Percentiles rank a stretch among this genome's conserved stretches.
Conservation (phyloP, 1,139 yeast genomes). For the Taphrina populina region DNA sequence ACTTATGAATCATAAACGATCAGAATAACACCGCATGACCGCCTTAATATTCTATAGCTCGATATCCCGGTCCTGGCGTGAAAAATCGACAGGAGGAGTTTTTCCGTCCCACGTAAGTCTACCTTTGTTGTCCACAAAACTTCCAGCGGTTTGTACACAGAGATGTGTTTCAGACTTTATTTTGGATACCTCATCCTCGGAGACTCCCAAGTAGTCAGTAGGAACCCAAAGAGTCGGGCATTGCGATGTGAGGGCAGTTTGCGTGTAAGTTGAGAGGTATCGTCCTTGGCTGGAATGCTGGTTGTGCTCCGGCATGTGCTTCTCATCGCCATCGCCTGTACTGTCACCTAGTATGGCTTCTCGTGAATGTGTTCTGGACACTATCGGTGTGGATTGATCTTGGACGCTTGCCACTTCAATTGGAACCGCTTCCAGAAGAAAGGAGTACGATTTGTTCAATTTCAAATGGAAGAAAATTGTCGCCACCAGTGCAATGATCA, state of each 20-base stretch:
- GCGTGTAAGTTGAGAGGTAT: conserved; percentile 50
- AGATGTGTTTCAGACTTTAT: conserved; percentile 47
- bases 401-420: conserved; percentile 50
- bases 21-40: no score
- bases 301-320: conserved; percentile 32
- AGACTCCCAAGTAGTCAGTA: conserved; percentile 76
- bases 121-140: conserved; percentile 63
- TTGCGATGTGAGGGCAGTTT: conserved; percentile 66
- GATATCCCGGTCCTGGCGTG: conserved; percentile 74
- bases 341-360: no score
- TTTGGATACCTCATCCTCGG: conserved; percentile 57
- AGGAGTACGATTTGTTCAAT: conserved; percentile 62
- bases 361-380: conserved; percentile 8
- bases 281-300: conserved; percentile 5
- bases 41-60: conserved; percentile 55
- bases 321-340: conserved; percentile 23
- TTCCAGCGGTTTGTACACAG: conserved; percentile 63
- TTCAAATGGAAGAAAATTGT: conserved; percentile 68
- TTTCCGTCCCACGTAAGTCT: conserved; percentile 55
- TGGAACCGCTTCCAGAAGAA: conserved; percentile 67
- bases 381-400: conserved; percentile 22
- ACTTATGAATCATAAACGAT: no score
- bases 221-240: conserved; percentile 87
- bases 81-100: conserved; percentile 78
- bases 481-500: conserved; percentile 60